A percentile compares a stretch with the other conserved stretches of the same genome.
phyloP scores from a whole-genome alignment of 441 rosid genomes.

The Capsella rubella region DNA sequence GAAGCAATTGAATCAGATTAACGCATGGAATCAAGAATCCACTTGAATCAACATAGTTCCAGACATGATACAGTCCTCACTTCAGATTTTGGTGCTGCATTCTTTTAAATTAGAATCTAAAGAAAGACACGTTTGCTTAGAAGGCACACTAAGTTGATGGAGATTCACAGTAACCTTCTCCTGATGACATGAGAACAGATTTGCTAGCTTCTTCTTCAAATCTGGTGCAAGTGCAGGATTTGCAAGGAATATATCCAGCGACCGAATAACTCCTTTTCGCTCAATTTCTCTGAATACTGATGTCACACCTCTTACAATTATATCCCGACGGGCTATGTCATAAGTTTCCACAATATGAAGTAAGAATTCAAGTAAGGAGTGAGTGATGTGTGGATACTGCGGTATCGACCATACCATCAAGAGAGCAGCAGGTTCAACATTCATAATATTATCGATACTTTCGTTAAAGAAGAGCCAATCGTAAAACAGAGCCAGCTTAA shows the following conservation, averaged over 20 bases:
- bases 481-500: constrained; percentile 75
- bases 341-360: constrained; percentile 73
- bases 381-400: constrained; percentile 65
- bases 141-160: constrained; percentile 1
- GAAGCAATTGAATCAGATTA: too few relatives aligned
- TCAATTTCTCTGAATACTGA: constrained; percentile 64
- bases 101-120: not conserved
- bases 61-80: too few relatives aligned
- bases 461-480: constrained; percentile 94
- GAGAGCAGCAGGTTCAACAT: constrained; percentile 84
- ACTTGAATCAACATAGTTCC: too few relatives aligned
- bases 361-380: constrained; percentile 76
- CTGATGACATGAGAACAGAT: constrained; percentile 34
- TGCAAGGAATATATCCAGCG: constrained; percentile 59
- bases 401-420: constrained; percentile 80
- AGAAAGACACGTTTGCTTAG: not conserved
- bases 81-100: not conserved
- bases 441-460: constrained; percentile 74
- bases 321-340: constrained; percentile 55
- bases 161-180: constrained; percentile 21
- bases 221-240: constrained; percentile 55
- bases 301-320: constrained; percentile 59
- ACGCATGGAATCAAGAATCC: too few relatives aligned
- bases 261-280: constrained; percentile 67
- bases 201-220: constrained; percentile 61